These are phyloP conservation scores for Hypoxylon sp. DNA, from an alignment of 2,329 filamentous ascomycete species.

Conservation along the genomic window DNA sequence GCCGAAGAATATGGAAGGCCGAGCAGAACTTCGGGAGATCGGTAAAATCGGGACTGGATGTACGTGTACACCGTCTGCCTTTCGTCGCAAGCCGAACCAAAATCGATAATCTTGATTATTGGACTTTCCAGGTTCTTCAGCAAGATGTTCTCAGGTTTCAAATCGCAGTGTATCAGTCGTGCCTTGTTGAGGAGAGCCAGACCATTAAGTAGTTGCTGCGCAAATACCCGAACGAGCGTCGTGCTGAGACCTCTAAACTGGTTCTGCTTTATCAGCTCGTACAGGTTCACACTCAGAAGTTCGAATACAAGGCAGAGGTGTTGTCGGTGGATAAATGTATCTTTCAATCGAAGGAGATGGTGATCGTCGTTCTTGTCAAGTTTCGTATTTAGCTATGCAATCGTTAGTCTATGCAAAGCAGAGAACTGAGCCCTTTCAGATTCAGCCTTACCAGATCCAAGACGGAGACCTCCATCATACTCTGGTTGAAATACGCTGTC, in stretches of 20 bases:
- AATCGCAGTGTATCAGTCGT: conserved; percentile 94
- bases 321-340: conserved; percentile 97
- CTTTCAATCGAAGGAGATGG: conserved; percentile 91
- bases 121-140: conserved; percentile 98
- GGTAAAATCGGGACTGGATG: conserved; percentile 97
- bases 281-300: conserved; percentile 94
- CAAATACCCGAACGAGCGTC: conserved; percentile 95
- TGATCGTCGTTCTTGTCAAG: conserved; percentile 99
- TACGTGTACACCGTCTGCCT: conserved; percentile 99
- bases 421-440: conserved; percentile 45
- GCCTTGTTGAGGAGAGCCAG: conserved; percentile 94
- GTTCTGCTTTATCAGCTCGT: conserved; percentile 99
- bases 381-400: conserved; percentile 86
- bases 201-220: conserved; percentile 94
- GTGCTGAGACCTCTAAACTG: conserved; percentile 98
- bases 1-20: conserved; percentile 97
- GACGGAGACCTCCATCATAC: conserved; percentile 99
- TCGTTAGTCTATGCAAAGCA: conserved; percentile 42
- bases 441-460: conserved; percentile 78
- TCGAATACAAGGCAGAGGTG: conserved; percentile 98
- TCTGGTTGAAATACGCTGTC: conserved; percentile 99
- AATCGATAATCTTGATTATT: conserved; percentile 99
- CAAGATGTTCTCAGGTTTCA: conserved; percentile 98
- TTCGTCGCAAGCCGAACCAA: conserved; percentile 97
- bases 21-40: conserved; percentile 95